phyloP scores from a whole-genome alignment of 176 grass and related monocot species.

The Oryza meyeriana region DNA sequence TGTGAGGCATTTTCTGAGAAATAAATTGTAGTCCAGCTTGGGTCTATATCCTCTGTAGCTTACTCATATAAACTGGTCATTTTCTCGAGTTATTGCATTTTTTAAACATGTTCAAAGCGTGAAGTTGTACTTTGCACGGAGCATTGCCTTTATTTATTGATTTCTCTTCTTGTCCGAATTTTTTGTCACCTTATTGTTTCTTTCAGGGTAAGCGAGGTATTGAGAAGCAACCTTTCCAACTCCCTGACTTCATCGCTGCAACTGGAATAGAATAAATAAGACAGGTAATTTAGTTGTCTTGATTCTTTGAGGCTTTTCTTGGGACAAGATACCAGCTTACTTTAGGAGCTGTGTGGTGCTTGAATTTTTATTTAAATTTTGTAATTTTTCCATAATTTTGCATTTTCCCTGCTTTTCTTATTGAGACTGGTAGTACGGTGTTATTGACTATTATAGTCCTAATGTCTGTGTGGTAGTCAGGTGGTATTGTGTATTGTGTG shows the following conservation, averaged over 20 bases:
- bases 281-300: slow-evolving; percentile 57
- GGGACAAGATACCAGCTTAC: background rate
- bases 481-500: too few species aligned
- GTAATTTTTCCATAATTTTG: slow-evolving; percentile 46
- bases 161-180: background rate
- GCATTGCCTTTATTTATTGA: slow-evolving; percentile 14
- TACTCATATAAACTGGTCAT: background rate
- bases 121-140: background rate
- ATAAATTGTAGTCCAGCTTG: slow-evolving; percentile 26
- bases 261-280: slow-evolving; percentile 99
- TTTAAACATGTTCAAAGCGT: background rate
- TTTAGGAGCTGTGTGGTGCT: background rate
- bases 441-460: background rate
- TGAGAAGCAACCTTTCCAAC: slow-evolving; percentile 95
- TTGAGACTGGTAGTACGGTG: background rate
- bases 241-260: slow-evolving; percentile 97
- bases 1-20: slow-evolving; percentile 18
- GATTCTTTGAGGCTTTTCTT: background rate
- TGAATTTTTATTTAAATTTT: background rate
- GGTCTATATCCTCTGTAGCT: background rate
- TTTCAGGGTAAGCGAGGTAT: slow-evolving; percentile 96
- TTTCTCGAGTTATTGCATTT: background rate
- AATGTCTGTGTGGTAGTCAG: background rate
- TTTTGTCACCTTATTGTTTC: slow-evolving; percentile 34
- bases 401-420: background rate